Conservation (phyloP, 2,329 filamentous ascomycete species). For the Aureobasidium sp. region DNA sequence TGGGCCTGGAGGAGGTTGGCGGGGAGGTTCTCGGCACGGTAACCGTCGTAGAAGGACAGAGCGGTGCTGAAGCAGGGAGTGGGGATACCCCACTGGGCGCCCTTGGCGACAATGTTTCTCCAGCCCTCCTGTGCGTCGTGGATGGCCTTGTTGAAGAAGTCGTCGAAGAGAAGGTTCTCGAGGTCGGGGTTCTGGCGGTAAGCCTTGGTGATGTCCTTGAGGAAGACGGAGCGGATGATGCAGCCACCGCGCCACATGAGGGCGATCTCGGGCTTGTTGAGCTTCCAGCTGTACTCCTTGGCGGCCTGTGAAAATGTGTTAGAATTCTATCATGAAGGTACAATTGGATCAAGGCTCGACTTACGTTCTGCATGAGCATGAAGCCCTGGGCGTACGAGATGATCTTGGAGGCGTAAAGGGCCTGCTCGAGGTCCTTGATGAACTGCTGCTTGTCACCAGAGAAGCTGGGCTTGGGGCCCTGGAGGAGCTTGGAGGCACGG, state of each 20-base stretch:
- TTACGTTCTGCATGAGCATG: conserved; percentile 98
- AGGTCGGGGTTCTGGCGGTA: conserved; percentile 93
- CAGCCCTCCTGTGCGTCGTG: conserved; percentile 86
- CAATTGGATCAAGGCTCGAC: conserved; percentile 27
- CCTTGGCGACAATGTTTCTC: conserved; percentile 86
- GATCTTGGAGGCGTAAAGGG: conserved; percentile 98
- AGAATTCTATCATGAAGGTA: conserved; percentile 18
- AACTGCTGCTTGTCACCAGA: conserved; percentile 87
- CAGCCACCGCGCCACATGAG: conserved; percentile 99
- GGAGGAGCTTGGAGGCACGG: conserved; percentile 70
- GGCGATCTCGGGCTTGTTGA: conserved; percentile 99
- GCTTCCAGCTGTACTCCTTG: conserved; percentile 94
- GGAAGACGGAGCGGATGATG: conserved; percentile 99
- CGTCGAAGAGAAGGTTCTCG: conserved; percentile 96
- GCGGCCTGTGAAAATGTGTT: conserved; percentile 60
- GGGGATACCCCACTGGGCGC: conserved; percentile 88
- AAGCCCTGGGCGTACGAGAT: conserved; percentile 99
- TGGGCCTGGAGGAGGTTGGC: conserved; percentile 98
- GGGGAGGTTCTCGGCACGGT: conserved; percentile 92
- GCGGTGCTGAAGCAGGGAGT: conserved; percentile 95
- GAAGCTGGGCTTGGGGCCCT: conserved; percentile 72
- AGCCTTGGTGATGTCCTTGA: conserved; percentile 97
- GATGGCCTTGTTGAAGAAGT: conserved; percentile 99
- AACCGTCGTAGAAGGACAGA: conserved; percentile 97
- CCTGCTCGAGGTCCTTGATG: conserved; percentile 96